These are phyloP conservation scores for Aphanomyces invadans DNA, from an alignment of 352 stramenopile species.

Conservation along the genomic window DNA sequence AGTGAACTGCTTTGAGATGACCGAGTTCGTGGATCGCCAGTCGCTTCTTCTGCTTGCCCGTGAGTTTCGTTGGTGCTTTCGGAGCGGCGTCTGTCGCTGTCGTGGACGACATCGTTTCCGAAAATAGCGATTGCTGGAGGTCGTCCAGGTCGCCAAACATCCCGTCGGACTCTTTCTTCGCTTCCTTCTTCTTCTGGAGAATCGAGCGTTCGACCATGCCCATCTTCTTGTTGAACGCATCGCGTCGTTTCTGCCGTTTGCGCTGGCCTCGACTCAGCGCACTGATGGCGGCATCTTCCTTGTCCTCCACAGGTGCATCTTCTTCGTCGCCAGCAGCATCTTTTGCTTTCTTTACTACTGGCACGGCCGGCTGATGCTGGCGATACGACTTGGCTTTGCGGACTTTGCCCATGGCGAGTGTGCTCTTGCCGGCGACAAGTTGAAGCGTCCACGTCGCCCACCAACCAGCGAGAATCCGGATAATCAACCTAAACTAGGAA, in stretches of 20 bases:
- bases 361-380: slow-evolving; percentile 17
- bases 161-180: slow-evolving; percentile 43
- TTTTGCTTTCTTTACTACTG: neutral
- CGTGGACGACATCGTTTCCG: slow-evolving; percentile 32
- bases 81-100: neutral
- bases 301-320: neutral
- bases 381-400: slow-evolving; percentile 21
- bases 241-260: slow-evolving; percentile 74
- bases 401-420: slow-evolving; percentile 19
- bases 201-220: slow-evolving; percentile 63
- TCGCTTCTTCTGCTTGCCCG: slow-evolving; percentile 75
- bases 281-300: neutral
- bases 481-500: slow-evolving; percentile 2
- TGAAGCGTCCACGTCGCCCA: slow-evolving; percentile 1
- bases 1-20: slow-evolving; percentile 79
- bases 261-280: slow-evolving; percentile 66
- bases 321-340: neutral
- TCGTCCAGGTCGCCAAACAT: slow-evolving; percentile 64
- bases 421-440: no score
- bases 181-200: slow-evolving; percentile 40
- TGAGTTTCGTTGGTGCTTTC: slow-evolving; percentile 50
- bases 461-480: slow-evolving; percentile 23
- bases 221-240: slow-evolving; percentile 82
- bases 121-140: slow-evolving; percentile 65
- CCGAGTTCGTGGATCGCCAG: slow-evolving; percentile 72